phyloP scores from a whole-genome alignment of 192 early-diverging fungal genomes.

The Entomortierella lignicola region DNA sequence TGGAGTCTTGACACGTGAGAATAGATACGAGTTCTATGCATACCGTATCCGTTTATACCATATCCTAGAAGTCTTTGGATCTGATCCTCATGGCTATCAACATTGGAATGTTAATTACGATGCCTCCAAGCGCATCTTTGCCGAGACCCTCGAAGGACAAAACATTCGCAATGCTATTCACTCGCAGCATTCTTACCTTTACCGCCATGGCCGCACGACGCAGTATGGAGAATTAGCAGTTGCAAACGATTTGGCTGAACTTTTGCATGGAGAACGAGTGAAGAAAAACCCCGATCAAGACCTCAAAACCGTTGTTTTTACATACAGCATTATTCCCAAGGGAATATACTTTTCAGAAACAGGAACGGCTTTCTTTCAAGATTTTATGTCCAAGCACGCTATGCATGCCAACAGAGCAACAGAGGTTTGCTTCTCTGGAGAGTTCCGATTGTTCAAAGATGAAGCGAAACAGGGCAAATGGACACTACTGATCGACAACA shows the following conservation, averaged over 20 bases:
- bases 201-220: constrained; percentile 35
- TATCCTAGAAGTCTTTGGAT: constrained; percentile 35
- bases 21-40: constrained; percentile 40
- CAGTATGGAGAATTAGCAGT: constrained; percentile 12
- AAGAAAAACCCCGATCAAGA: constrained; percentile 28
- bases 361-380: constrained; percentile 47
- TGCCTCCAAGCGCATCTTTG: constrained; percentile 44
- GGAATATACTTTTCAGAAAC: constrained; percentile 53
- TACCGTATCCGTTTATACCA: constrained; percentile 49
- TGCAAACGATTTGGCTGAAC: constrained; percentile 24
- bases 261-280: constrained; percentile 37
- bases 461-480: constrained; percentile 24
- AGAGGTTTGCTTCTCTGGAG: constrained; percentile 43
- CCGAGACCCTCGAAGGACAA: constrained; percentile 18
- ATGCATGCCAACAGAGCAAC: constrained; percentile 52
- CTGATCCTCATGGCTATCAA: constrained; percentile 6
- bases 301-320: constrained; percentile 40
- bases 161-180: constrained; percentile 42
- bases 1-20: constrained; percentile 36
- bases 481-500: constrained; percentile 51
- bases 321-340: constrained; percentile 44
- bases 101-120: constrained; percentile 41
- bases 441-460: constrained; percentile 43
- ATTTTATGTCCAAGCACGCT: constrained; percentile 55
- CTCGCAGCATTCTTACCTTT: constrained; percentile 44